Base-by-base conservation (phyloP, 768 basidiomycete genomes). In the Coprinopsis cinerea region DNA sequence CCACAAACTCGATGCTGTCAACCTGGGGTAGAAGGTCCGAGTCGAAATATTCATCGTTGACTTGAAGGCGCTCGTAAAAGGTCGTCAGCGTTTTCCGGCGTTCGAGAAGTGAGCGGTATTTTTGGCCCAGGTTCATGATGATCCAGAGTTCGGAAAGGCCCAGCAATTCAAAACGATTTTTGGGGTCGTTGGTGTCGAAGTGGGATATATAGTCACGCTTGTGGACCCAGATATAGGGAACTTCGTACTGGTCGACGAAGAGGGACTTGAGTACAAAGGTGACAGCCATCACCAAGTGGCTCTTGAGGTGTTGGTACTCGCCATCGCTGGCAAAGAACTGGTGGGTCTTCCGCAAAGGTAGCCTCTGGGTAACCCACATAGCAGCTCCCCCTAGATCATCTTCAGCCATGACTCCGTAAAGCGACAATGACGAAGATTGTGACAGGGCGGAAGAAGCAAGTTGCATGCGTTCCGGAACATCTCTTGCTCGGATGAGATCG, bases 381-480 rank as follows among this genome's bases (percentile, higher is more conserved):
- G 93, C 85, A 4, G 94, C 94, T 44, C 80, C 83, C 47, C 79
- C 76, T 15, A 94, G 67, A 52, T 96, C 89, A 20, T 78, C 77
- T 55, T 84, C 81, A 5, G 81, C 79, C 53, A 91, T 75, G 27
- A 79, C 74, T 39, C 76, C 74, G 56, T 83, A 79, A 7, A 79
- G 62, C 27, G 82, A 81, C 43, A 85, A 67, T 3, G 76, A 77
- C 2, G 87, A 74, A 22, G 75, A 76, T 24, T 71, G 64, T 1
- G 89, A 89, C n/a, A 96, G 68, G 0, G 92, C 87, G 18, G 88
- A 91, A 18, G 83, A 87, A 13, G 85, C 81, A 17, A 98, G 77
- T 64, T 95, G 93, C 87, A 94, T 92, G 42, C 96, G 86, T 63
- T 99, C 96, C 1, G 96, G 96, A 30, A 90, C 81, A 67, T 98